Evolutionary conservation across 2,329 filamentous ascomycete species (phyloP), one percentile per base, ranked within the genome.

Genomic region (Aspergillus tanneri): DNA sequence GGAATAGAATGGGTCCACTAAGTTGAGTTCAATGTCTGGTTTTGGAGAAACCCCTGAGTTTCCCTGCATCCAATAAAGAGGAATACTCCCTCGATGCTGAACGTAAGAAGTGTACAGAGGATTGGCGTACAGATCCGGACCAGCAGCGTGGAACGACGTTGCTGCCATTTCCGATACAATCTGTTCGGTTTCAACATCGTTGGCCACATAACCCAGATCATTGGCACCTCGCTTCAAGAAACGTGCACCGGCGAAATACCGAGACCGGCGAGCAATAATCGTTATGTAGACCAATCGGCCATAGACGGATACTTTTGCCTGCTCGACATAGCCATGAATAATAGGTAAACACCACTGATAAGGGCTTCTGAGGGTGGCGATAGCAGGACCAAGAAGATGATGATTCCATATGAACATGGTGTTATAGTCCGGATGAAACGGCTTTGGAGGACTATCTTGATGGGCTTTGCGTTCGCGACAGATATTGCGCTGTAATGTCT

Each of bases 361-460:
- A 0, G 89, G 85, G 59, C 91, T 87, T 54, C 86, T 86, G 30
- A 99, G 74, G 5, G 79, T 80, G 14, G 76, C 72, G 10, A 81
- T 76, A 0, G 87, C 90, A 0, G 93, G 91, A 50, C 86, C 78
- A 14, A 99, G 78, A 4, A 99, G 78, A 68, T 96, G 88, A 58
- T 88, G 83, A 60, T 99, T 99, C 93, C 93, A 99, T 2, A 97
- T 87, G 65, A 99, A 99, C 93, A 99, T 99, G 30, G 87, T 83
- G 62, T 96, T 95, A 65, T 87, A 87, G 64, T 96, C 95, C 62
- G 86, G 86, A 58, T 90, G 83, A 24, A 81, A 79, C 5, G 80
- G 77, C 22, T 81, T 79, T 2, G 81, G 74, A 10, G 78, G 71
- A 1, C 87, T 88, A 51, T 84, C 77, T 23, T 82, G 79, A 41